Conservation (phyloP, 148 eudicot species). For the Camellia japonica region DNA sequence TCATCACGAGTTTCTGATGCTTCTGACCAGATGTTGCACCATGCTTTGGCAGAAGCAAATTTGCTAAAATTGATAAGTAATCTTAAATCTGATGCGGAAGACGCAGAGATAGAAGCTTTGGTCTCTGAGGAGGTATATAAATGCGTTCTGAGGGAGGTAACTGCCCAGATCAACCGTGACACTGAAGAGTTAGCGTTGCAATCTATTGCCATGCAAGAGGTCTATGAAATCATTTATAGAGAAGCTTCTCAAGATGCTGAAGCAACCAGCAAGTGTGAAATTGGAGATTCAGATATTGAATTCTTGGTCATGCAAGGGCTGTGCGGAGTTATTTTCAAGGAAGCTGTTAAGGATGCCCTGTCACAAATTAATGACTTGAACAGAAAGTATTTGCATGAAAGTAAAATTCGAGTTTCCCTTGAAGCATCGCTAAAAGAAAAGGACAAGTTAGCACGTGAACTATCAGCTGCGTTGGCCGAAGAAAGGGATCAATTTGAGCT, state of each 20-base stretch:
- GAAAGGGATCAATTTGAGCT: conserved; percentile 35
- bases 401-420: conserved; percentile 36
- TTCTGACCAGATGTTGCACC: conserved; percentile 33
- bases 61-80: conserved; percentile 32
- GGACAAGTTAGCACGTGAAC: not conserved
- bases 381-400: conserved; percentile 24
- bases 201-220: conserved; percentile 31
- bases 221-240: conserved; percentile 15
- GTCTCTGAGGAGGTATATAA: conserved; percentile 48
- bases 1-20: conserved; percentile 51
- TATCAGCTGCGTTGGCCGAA: not conserved
- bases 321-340: conserved; percentile 36
- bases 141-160: conserved; percentile 46
- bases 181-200: conserved; percentile 45
- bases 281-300: too few relatives aligned
- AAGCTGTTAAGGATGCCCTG: conserved; percentile 35
- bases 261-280: too few relatives aligned
- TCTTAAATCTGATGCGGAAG: conserved; percentile 34
- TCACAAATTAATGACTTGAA: conserved; percentile 33
- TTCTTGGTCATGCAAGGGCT: too few relatives aligned
- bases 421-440: conserved; percentile 38
- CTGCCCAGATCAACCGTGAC: conserved; percentile 18
- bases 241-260: too few relatives aligned
- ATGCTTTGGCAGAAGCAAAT: conserved; percentile 40
- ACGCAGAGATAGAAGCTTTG: conserved; percentile 44